Evolutionary conservation across 2,329 filamentous ascomycete species (phyloP).

Genomic region (Metarhizium sp.): DNA sequence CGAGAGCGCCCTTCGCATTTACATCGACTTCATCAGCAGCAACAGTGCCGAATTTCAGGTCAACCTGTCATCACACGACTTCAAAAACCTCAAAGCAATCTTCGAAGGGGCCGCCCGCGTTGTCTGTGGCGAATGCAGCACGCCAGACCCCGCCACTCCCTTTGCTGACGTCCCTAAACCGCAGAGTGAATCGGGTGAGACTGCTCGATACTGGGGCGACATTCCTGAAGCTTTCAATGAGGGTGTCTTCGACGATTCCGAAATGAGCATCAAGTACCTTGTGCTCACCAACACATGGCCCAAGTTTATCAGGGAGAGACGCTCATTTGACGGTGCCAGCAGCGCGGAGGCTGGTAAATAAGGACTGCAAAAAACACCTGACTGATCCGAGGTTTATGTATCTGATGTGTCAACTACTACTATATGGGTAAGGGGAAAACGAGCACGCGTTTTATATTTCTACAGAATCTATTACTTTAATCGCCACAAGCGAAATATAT

Average conservation of each 20-base stretch:
- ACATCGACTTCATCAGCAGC: slow-evolving; percentile 50
- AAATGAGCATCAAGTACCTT: slow-evolving; percentile 55
- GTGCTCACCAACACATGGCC: slow-evolving; percentile 64
- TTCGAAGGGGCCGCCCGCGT: slow-evolving; percentile 46
- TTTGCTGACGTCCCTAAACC: slow-evolving; percentile 25
- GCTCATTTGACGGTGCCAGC: slow-evolving; percentile 19
- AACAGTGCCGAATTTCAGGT: slow-evolving; percentile 56
- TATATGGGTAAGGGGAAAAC: not conserved
- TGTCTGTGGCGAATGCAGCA: slow-evolving; percentile 28
- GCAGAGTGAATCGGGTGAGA: slow-evolving; percentile 13
- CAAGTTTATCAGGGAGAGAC: slow-evolving; percentile 40
- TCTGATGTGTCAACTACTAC: not conserved
- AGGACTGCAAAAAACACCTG: not conserved
- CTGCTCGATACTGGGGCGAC: slow-evolving; percentile 29
- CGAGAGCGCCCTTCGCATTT: slow-evolving; percentile 50
- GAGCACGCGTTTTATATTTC: not conserved
- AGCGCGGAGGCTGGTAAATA: slow-evolving; percentile 7
- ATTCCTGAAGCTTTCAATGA: slow-evolving; percentile 43
- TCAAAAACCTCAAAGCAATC: slow-evolving; percentile 41
- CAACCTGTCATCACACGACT: slow-evolving; percentile 51
- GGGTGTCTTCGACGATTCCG: slow-evolving; percentile 49
- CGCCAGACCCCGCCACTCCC: slow-evolving; percentile 33
- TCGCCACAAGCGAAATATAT: not conserved
- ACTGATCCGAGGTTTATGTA: not conserved
- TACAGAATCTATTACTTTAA: not conserved